Conservation (phyloP, 1,139 yeast species). For the Hansenula anomala region DNA sequence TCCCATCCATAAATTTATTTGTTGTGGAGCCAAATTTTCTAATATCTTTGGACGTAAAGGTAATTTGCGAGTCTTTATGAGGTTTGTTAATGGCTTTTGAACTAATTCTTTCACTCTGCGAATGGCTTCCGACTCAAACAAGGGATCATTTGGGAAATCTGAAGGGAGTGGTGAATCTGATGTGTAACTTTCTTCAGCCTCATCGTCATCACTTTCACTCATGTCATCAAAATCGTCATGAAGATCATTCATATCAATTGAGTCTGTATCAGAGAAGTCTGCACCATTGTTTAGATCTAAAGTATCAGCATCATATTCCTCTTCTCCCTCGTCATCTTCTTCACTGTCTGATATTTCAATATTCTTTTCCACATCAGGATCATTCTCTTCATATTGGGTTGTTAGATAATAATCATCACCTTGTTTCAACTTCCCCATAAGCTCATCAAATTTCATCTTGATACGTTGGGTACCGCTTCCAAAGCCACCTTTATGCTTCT, state of each 20-base stretch:
- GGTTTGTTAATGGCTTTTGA: constrained; percentile 57
- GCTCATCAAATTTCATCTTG: constrained; percentile 42
- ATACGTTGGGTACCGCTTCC: constrained; percentile 56
- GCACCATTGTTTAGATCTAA: constrained; percentile 10
- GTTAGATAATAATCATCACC: constrained; percentile 47
- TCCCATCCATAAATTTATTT: constrained; percentile 73
- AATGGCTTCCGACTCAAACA: constrained; percentile 26
- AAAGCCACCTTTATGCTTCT: constrained; percentile 52
- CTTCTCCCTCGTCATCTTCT: constrained; percentile 37
- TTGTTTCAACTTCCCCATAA: constrained; percentile 36
- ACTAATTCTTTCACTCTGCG: constrained; percentile 40
- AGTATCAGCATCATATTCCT: constrained; percentile 11
- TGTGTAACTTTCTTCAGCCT: constrained; percentile 18
- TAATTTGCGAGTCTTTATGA: constrained; percentile 26
- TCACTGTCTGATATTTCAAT: constrained; percentile 33
- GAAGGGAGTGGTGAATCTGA: constrained; percentile 19
- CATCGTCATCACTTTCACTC: constrained; percentile 21
- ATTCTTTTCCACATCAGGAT: constrained; percentile 28
- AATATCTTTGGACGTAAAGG: constrained; percentile 42
- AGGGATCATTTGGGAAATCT: constrained; percentile 17
- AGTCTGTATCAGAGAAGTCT: constrained; percentile 30
- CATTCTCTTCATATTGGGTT: constrained; percentile 55
- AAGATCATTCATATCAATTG: constrained; percentile 40
- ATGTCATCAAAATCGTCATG: constrained; percentile 47
- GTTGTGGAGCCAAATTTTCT: constrained; percentile 51